phyloP scores from a whole-genome alignment of 1,284 basidiomycete genomes.

The Sanghuangporus weigelae region DNA sequence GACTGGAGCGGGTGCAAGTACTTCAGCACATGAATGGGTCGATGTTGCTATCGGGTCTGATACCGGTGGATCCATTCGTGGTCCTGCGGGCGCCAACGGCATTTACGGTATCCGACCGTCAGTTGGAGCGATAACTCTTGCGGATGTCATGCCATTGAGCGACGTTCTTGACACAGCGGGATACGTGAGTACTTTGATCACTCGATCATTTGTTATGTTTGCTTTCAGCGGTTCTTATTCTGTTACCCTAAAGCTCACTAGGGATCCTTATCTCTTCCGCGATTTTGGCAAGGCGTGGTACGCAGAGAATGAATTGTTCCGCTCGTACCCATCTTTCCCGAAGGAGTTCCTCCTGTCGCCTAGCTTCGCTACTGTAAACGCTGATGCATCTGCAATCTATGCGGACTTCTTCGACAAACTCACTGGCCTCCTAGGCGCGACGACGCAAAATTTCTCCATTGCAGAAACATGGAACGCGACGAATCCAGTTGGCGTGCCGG shows the following conservation, averaged over 20 bases:
- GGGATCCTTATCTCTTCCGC: constrained; percentile 18
- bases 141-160: constrained; percentile 36
- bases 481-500: constrained; percentile 24
- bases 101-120: constrained; percentile 35
- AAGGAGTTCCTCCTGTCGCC: constrained; percentile 32
- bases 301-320: constrained; percentile 20
- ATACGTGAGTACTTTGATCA: constrained; percentile 20
- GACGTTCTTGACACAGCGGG: constrained; percentile 29
- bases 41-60: constrained; percentile 38
- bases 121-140: constrained; percentile 32
- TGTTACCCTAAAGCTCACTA: not conserved
- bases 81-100: constrained; percentile 36
- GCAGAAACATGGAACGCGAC: constrained; percentile 29
- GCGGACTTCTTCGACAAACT: constrained; percentile 32
- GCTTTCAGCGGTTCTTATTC: not conserved
- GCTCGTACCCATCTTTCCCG: constrained; percentile 31
- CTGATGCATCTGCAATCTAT: constrained; percentile 28
- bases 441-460: constrained; percentile 29
- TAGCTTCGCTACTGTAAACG: constrained; percentile 28
- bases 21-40: constrained; percentile 35
- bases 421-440: constrained; percentile 30
- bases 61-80: constrained; percentile 38
- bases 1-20: constrained; percentile 35
- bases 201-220: constrained; percentile 1
- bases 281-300: constrained; percentile 25